These are phyloP conservation scores for Corchorus capsularis DNA, from an alignment of 345 rosid genomes.

Conservation along the genomic window DNA sequence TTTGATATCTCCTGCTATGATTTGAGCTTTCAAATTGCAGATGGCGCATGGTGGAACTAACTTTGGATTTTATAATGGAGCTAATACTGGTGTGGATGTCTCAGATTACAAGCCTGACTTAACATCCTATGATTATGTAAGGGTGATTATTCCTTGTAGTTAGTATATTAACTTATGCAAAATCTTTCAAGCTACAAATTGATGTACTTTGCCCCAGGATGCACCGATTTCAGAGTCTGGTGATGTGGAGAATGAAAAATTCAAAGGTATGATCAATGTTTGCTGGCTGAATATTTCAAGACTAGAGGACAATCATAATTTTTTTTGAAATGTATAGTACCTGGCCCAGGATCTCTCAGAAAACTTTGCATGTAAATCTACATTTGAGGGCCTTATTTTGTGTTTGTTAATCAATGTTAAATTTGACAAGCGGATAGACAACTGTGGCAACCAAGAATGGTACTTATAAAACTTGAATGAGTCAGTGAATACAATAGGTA, in stretches of 20 bases:
- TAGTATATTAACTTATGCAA: slow-evolving; percentile 5
- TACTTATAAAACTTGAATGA: background rate
- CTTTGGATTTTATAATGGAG: slow-evolving; percentile 95
- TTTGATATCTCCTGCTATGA: slow-evolving; percentile 15
- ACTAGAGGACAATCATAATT: background rate
- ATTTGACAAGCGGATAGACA: background rate
- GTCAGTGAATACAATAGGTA: slow-evolving; percentile 6
- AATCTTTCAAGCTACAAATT: slow-evolving; percentile 17
- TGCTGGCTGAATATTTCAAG: slow-evolving; percentile 13
- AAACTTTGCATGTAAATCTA: background rate
- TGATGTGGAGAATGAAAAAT: slow-evolving; percentile 75
- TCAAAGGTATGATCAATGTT: slow-evolving; percentile 51
- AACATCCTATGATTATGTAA: slow-evolving; percentile 94
- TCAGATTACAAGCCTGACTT: slow-evolving; percentile 86
- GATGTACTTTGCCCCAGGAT: slow-evolving; percentile 52
- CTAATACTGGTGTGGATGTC: slow-evolving; percentile 70
- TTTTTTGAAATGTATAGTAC: background rate
- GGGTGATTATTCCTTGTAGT: slow-evolving; percentile 18
- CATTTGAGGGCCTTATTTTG: background rate
- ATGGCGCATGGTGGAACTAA: slow-evolving; percentile 99
- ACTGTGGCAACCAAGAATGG: background rate
- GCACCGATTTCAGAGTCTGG: slow-evolving; percentile 96
- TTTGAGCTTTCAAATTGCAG: slow-evolving; percentile 38
- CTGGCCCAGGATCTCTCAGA: background rate
- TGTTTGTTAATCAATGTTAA: background rate